A percentile compares a stretch with the other conserved stretches of the same genome.
phyloP scores from a whole-genome alignment of 2,329 filamentous ascomycete genomes.

The Huntiella moniliformis region DNA sequence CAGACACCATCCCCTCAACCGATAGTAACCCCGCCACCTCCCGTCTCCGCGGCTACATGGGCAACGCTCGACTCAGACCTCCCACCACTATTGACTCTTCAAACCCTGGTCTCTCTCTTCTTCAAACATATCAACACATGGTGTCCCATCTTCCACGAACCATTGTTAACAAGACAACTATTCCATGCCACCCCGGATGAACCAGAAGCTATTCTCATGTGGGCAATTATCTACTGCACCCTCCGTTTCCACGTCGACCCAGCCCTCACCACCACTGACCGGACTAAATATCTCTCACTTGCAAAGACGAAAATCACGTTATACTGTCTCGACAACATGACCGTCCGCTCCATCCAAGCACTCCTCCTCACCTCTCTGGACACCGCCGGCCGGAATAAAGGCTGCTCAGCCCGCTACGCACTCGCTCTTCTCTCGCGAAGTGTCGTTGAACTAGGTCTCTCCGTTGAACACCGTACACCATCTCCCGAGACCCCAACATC shows the following conservation, averaged over 20 bases:
- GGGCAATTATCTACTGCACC: slow-evolving; percentile 77
- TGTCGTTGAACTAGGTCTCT: slow-evolving; percentile 71
- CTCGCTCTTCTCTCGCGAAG: slow-evolving; percentile 76
- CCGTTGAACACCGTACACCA: slow-evolving; percentile 64
- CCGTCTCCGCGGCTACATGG: not conserved
- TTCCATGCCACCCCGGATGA: slow-evolving; percentile 56
- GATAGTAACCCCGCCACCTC: not conserved
- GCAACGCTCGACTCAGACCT: slow-evolving; percentile 38
- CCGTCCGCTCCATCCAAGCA: slow-evolving; percentile 72
- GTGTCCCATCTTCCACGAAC: slow-evolving; percentile 81
- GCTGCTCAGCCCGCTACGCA: slow-evolving; percentile 81
- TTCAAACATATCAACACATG: slow-evolving; percentile 67
- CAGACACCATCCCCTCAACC: slow-evolving; percentile 1
- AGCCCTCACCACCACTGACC: slow-evolving; percentile 52
- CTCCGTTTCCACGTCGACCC: slow-evolving; percentile 65
- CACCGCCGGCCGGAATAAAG: slow-evolving; percentile 70
- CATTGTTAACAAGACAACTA: slow-evolving; percentile 62
- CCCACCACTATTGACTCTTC: slow-evolving; percentile 56
- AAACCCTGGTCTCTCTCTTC: slow-evolving; percentile 55
- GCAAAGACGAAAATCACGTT: slow-evolving; percentile 76
- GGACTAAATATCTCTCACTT: slow-evolving; percentile 56
- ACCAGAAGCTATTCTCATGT: slow-evolving; percentile 55
- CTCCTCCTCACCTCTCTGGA: slow-evolving; percentile 74
- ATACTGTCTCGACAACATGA: slow-evolving; percentile 77
- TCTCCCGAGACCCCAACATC: slow-evolving; percentile 56